A percentile compares a stretch with the other conserved stretches of the same genome.
Conservation (phyloP, 768 basidiomycete genomes). For the Lentinula aciculospora region DNA sequence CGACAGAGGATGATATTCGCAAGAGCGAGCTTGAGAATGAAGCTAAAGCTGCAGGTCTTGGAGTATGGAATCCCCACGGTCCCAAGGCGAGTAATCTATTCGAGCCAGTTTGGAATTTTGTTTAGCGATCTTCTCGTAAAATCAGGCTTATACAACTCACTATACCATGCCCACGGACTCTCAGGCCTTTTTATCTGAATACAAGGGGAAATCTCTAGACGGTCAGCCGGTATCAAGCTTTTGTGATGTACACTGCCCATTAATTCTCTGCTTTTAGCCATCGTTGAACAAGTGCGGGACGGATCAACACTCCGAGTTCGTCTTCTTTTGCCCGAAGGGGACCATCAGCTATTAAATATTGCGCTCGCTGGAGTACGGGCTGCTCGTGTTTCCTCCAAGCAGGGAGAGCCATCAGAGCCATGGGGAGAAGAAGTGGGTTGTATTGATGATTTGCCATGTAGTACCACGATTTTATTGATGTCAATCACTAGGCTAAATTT, state of each 20-base stretch:
- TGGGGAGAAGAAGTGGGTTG: constrained; percentile 82
- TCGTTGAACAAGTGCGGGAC: constrained; percentile 92
- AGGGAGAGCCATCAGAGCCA: constrained; percentile 73
- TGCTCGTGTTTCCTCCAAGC: constrained; percentile 62
- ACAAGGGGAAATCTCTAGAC: constrained; percentile 89
- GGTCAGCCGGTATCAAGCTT: constrained; percentile 38
- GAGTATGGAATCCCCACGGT: constrained; percentile 83
- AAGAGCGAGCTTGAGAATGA: constrained; percentile 72
- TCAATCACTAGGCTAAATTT: constrained; percentile 66
- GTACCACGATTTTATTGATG: constrained; percentile 11
- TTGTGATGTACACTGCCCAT: constrained; percentile 1
- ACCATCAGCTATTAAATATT: constrained; percentile 89
- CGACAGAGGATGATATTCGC: constrained; percentile 70
- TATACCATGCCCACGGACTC: constrained; percentile 89
- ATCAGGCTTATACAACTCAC: constrained; percentile 65
- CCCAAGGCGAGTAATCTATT: constrained; percentile 42
- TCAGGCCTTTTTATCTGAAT: constrained; percentile 81
- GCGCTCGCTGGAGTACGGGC: constrained; percentile 79
- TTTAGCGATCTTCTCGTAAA: not conserved
- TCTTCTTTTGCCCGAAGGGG: constrained; percentile 79
- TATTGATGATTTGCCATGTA: not conserved
- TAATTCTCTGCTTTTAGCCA: constrained; percentile 42
- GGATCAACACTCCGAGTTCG: constrained; percentile 87
- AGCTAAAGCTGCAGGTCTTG: constrained; percentile 69
- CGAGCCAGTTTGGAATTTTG: not conserved